Base-by-base conservation (phyloP, 225 moss, liverwort and hornwort species). In the Marchantia paleacea region DNA sequence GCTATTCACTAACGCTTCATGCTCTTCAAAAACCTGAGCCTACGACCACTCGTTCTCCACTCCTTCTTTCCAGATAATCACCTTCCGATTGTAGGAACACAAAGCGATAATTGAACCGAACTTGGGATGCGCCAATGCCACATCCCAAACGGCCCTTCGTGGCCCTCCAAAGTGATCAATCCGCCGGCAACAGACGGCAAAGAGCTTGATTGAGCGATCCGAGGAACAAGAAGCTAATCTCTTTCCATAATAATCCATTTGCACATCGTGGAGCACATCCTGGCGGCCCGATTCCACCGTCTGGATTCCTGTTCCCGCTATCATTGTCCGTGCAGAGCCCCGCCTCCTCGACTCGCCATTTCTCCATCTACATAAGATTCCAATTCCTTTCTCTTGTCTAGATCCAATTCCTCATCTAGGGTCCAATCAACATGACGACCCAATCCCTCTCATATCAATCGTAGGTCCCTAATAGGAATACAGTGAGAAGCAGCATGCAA, bases 121-220 rank as follows among this genome's bases (percentile, higher is more conserved):
- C 87, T 93, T 96, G 16, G 96, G 92, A 76, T 93, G 90, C 77
- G 92, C 94, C 96, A 93, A 96, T 19, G 88, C 92, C 29, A 96
- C 90, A 87, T 96, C 89, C 95, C 92, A 96, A 50, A 93, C 95
- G 12, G 95, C n/a, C 95, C 95, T 19, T 96, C 93, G 47, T 96
- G 95, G 3, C 88, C 93, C 10, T 82, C 26, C 79, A 96, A 70
- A 18, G 90, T 91, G 28, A 85, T 84, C 48, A 91, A 78, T 31
- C 83, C 86, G 31, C 73, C 62, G 25, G 83, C 61, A 8, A n/a
- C n/a, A n/a, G n/a, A 93, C 60, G 7, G 89, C 81, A 68, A 96
- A 93, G 30, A 96, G 73, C 87, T 91, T 96, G 69, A 96, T 90
- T 75, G 90, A 77, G 80, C 96, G 88, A 81, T 96, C 92, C 47